Percentiles rank a stretch among this genome's conserved stretches.
These are phyloP conservation scores for Gelatoporia subvermispora DNA, from an alignment of 768 basidiomycete species.

Conservation along the genomic window DNA sequence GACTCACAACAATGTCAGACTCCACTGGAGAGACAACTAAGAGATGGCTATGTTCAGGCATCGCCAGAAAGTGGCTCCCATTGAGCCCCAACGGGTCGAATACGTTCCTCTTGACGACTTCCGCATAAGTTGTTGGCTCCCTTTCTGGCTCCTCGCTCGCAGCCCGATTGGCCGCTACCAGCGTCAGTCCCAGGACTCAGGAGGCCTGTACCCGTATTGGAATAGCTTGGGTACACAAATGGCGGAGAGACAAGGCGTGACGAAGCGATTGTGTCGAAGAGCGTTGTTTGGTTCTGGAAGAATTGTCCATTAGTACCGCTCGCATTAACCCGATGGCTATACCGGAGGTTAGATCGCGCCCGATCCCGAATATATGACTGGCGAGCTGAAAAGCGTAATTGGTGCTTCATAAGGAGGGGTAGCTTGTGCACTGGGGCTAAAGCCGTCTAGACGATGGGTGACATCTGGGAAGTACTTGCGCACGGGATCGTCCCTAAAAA, in stretches of 20 bases:
- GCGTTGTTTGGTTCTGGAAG: constrained; percentile 25
- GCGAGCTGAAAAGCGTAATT: constrained; percentile 27
- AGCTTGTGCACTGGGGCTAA: constrained; percentile 7
- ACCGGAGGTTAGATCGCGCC: constrained; percentile 33
- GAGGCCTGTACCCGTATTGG: constrained; percentile 31
- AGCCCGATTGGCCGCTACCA: constrained; percentile 27
- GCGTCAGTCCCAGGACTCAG: constrained; percentile 35
- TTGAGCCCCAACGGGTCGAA: constrained; percentile 43
- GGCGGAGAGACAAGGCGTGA: constrained; percentile 40
- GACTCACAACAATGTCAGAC: constrained; percentile 31
- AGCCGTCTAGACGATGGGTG: constrained; percentile 21
- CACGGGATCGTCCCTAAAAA: constrained; percentile 45
- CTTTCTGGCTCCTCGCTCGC: background rate
- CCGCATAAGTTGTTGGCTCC: constrained; percentile 25
- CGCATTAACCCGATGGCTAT: constrained; percentile 24
- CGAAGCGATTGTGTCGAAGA: constrained; percentile 32
- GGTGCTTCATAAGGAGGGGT: background rate
- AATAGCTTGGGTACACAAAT: constrained; percentile 40
- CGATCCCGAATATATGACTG: constrained; percentile 29
- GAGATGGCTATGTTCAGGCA: constrained; percentile 27
- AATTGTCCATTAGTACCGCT: constrained; percentile 24
- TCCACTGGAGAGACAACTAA: constrained; percentile 37
- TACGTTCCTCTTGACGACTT: constrained; percentile 42
- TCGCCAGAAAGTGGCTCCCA: constrained; percentile 38
- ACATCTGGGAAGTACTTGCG: constrained; percentile 39